Conservation (phyloP, 352 stramenopile genomes). For the Discostella stelligera region DNA sequence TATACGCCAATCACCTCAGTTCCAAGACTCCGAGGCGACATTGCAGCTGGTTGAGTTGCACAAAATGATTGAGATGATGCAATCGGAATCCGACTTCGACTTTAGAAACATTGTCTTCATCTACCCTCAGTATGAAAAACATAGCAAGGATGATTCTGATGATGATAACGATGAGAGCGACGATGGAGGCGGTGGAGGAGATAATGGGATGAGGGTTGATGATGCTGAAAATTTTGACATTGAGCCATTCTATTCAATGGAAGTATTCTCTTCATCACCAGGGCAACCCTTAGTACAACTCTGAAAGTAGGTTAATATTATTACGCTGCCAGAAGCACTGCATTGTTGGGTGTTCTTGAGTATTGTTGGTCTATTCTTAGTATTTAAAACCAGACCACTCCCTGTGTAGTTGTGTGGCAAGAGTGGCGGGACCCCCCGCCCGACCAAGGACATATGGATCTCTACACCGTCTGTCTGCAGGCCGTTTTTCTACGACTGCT, state of each 20-base stretch:
- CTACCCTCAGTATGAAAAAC: slow-evolving; percentile 32
- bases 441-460: no score
- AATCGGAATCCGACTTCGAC: slow-evolving; percentile 52
- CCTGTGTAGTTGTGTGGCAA: no score
- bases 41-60: slow-evolving; percentile 50
- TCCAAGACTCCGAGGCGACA: slow-evolving; percentile 40
- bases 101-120: slow-evolving; percentile 55
- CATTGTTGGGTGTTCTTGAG: no score
- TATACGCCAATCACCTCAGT: slow-evolving; percentile 34
- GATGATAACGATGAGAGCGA: slow-evolving; percentile 38
- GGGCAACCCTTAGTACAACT: slow-evolving; percentile 12
- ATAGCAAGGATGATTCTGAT: slow-evolving; percentile 15
- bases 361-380: no score
- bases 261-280: slow-evolving; percentile 26
- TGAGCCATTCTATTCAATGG: slow-evolving; percentile 48
- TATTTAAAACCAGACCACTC: no score
- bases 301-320: neutral
- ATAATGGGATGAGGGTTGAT: slow-evolving; percentile 31
- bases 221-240: slow-evolving; percentile 26
- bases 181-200: slow-evolving; percentile 38
- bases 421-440: no score
- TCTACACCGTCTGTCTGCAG: no score
- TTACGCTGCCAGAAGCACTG: no score
- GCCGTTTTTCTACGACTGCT: no score
- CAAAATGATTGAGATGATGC: slow-evolving; percentile 56